phyloP scores from a whole-genome alignment of 805 yeast species.

The Jamesozyma piceae region DNA sequence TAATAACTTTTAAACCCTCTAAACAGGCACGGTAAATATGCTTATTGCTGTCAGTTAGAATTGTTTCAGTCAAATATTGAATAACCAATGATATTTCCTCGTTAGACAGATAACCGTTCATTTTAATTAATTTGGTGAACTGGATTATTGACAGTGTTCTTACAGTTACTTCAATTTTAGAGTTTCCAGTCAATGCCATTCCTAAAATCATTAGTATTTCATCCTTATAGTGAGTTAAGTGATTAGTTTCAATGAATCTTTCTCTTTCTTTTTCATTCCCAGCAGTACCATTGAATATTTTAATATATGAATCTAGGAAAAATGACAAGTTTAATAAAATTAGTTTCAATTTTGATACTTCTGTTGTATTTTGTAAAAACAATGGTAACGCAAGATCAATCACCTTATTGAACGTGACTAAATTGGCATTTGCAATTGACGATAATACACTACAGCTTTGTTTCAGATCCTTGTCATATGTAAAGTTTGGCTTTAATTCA shows the following conservation, averaged over 20 bases:
- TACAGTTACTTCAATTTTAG: constrained; percentile 60
- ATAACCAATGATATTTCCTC: constrained; percentile 56
- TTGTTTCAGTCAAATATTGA: constrained; percentile 54
- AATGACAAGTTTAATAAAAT: constrained; percentile 52
- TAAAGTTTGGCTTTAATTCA: constrained; percentile 48
- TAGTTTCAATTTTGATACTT: constrained; percentile 49
- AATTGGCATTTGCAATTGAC: constrained; percentile 42
- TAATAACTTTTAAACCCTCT: constrained; percentile 42
- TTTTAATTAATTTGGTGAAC: constrained; percentile 45
- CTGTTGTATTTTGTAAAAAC: constrained; percentile 33
- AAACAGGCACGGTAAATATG: constrained; percentile 46
- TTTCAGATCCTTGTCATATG: constrained; percentile 44
- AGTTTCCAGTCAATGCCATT: constrained; percentile 57
- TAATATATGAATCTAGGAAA: constrained; percentile 42
- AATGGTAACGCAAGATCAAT: constrained; percentile 39
- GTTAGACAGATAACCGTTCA: constrained; percentile 39
- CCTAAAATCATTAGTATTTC: constrained; percentile 57
- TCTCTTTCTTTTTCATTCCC: not conserved
- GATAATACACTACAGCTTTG: constrained; percentile 57
- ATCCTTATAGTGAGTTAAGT: constrained; percentile 42
- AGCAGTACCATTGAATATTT: constrained; percentile 34
- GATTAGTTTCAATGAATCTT: constrained; percentile 1
- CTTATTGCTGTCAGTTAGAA: constrained; percentile 43
- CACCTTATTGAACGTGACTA: constrained; percentile 39
- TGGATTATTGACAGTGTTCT: constrained; percentile 59